These are phyloP conservation scores for Komagataella kurtzmanii DNA, from an alignment of 805 yeast genomes.

Conservation along the genomic window DNA sequence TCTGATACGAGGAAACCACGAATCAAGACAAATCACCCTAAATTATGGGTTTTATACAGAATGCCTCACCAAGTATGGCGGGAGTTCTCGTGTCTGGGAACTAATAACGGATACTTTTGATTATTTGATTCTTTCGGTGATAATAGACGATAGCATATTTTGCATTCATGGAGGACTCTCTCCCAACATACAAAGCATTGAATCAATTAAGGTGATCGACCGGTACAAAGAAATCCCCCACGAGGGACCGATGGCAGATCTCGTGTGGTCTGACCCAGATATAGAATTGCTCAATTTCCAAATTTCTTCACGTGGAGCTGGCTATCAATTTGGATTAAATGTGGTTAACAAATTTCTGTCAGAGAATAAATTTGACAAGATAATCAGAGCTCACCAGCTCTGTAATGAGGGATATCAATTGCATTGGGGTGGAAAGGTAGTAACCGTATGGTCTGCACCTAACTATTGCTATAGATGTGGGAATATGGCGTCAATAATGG, in stretches of 20 bases:
- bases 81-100: slow-evolving; percentile 65
- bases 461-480: slow-evolving; percentile 97
- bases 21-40: slow-evolving; percentile 91
- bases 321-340: slow-evolving; percentile 87
- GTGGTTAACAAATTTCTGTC: slow-evolving; percentile 79
- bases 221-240: slow-evolving; percentile 93
- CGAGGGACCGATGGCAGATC: slow-evolving; percentile 98
- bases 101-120: slow-evolving; percentile 89
- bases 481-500: slow-evolving; percentile 93
- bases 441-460: slow-evolving; percentile 98
- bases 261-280: slow-evolving; percentile 98
- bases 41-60: slow-evolving; percentile 96
- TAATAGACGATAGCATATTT: slow-evolving; percentile 79
- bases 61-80: slow-evolving; percentile 79
- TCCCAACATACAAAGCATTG: slow-evolving; percentile 88
- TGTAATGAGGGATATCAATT: slow-evolving; percentile 95
- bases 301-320: slow-evolving; percentile 93
- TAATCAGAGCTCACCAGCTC: slow-evolving; percentile 88
- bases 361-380: slow-evolving; percentile 65
- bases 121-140: slow-evolving; percentile 76
- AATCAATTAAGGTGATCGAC: slow-evolving; percentile 83
- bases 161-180: slow-evolving; percentile 97
- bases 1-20: slow-evolving; percentile 90
- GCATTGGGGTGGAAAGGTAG: slow-evolving; percentile 78
- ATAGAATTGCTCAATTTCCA: slow-evolving; percentile 68